Evolutionary conservation across 257 asterid genomes (phyloP), one percentile per base, ranked within the genome.

Genomic region (Lithospermum erythrorhizon): DNA sequence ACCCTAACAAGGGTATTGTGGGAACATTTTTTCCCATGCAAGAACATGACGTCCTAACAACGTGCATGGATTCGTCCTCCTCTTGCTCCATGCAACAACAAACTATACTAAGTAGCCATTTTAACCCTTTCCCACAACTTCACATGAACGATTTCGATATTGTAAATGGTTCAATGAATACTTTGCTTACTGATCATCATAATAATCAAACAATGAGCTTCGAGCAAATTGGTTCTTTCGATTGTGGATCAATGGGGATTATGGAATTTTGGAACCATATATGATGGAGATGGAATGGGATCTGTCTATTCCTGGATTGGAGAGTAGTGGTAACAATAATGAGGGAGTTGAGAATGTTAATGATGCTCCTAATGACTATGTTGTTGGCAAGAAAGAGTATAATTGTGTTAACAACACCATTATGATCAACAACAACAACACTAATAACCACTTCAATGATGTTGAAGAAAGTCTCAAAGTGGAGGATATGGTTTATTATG

Each of bases 1-100:
- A 70, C 22, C 63, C 65, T 24, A 70, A 78, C 53, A 53, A 58
- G 5, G 22, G 21, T 15, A 29, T 37, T 41, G 62, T 56, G 21
- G 77, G 79, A 25, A 77, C 70, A 10, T 63, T 75, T 20, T 65
- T 78, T 17, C 73, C 86, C 81, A 77, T 86, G 85, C 95, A 86
- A 37, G 94, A 82, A 63, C 79, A 86, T 73, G 80, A 81, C 62
- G 66, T 73, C 11, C 66, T 69, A 9, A 59, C 75, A 10, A 63
- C 63, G 1, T 83, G 83, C 86, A 78, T 75, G 83, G 89, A 85
- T 18, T 82, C 89, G 8, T 79, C 90, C 2, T 76, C 94, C 0
- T 70, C 78, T 17, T 76, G 85, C 37, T 77, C 89, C 75, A 70
- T 29, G 35, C 3, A 4, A 14, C 54, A 49, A 19, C 54, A 49